Conservation (phyloP, 2,329 filamentous ascomycete genomes). For the Xylaria sp. region DNA sequence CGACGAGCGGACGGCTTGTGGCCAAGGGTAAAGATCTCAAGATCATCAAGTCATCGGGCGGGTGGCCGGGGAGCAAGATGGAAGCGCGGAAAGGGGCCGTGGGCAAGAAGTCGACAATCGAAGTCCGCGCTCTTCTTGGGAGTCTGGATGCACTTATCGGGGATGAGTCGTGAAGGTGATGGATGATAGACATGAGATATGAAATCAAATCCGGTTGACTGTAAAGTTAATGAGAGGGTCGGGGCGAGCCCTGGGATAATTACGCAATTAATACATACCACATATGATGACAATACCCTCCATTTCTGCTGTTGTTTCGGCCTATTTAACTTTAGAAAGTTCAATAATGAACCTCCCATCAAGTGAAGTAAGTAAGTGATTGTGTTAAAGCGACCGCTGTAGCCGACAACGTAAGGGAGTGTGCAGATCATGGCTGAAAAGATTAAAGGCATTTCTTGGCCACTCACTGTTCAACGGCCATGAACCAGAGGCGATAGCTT, state of each 20-base stretch:
- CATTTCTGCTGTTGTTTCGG: background rate
- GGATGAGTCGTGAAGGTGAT: conserved; percentile 21
- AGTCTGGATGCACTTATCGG: conserved; percentile 45
- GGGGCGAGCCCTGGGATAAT: background rate
- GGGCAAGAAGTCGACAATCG: conserved; percentile 48
- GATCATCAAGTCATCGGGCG: conserved; percentile 48
- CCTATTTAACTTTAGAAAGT: background rate
- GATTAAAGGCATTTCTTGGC: background rate
- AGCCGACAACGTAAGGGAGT: background rate
- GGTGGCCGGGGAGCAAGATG: conserved; percentile 50
- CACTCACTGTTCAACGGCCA: background rate
- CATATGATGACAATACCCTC: conserved; percentile 13
- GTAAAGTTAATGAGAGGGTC: background rate
- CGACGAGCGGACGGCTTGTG: conserved; percentile 54
- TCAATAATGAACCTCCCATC: conserved; percentile 4
- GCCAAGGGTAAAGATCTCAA: conserved; percentile 57
- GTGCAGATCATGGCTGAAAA: background rate
- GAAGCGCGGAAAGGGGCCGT: conserved; percentile 52
- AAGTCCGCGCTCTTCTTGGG: conserved; percentile 48
- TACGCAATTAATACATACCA: background rate
- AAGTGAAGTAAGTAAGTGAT: background rate
- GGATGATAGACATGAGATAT: background rate
- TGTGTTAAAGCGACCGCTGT: background rate
- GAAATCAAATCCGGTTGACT: background rate
- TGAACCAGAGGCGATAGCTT: background rate